Evolutionary conservation across 169 alveolate species (phyloP), one percentile per base, ranked within the genome.

Genomic region (Plasmodium fragile): DNA sequence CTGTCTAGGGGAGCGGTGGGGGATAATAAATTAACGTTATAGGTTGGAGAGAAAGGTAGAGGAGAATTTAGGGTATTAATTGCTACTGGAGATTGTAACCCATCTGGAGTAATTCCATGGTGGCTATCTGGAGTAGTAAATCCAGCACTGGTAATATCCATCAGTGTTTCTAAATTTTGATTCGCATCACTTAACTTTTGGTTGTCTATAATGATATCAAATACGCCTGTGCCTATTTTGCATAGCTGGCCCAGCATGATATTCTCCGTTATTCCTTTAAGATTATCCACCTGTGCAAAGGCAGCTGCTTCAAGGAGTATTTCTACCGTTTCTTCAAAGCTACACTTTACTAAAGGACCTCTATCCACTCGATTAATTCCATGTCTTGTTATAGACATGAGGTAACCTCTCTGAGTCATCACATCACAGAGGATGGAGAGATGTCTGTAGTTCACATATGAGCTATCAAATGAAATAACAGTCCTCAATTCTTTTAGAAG

Each of bases 241-340:
- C 98, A 97, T 18, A 98, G 97, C 89, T 98, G 99, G 3, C 99
- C 99, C 72, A 98, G 93, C 98, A 98, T 98, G 53, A 98, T 98
- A 96, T 98, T 98, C 95, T 98, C 99, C n/a, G 99, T 98, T 13
- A 98, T 98, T n/a, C 99, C 99, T 81, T 95, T 93, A 18, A 97
- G 96, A 69, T 95, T 79, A 81, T 98, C 99, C 25, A 97, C 96
- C 93, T 99, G 99, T 22, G 99, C 99, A 94, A 98, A 99, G 52
- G 98, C 98, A 6, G 99, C 99, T 6, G 99, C 99, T 87, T 99
- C 99, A 96, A 99, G 96, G 92, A 99, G 93, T 25, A 99, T 99
- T 96, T 99, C 99, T 18, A 99, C 99, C 25, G 99, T 99, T 96
- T 99, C 99, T 97, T 99, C 99, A 95, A 99, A 99, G 71, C 99